phyloP scores from a whole-genome alignment of 495 filamentous ascomycete genomes.

The Tuber brumale region DNA sequence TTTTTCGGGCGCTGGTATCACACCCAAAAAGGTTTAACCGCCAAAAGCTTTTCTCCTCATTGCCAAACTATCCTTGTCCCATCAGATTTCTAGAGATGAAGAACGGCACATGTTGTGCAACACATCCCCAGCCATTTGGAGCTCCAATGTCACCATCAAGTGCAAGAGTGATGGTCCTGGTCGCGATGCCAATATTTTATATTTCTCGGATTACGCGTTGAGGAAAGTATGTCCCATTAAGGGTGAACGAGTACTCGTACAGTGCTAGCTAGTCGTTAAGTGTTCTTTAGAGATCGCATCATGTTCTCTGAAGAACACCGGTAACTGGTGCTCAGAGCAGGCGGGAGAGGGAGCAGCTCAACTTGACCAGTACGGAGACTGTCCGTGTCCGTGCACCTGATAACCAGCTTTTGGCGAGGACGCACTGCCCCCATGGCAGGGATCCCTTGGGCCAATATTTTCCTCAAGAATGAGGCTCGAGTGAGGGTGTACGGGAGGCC shows the following conservation, averaged over 20 bases:
- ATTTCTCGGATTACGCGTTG: neutral
- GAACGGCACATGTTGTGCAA: neutral
- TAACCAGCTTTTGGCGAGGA: neutral
- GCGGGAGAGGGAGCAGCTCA: neutral
- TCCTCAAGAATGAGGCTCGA: neutral
- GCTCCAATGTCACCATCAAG: neutral
- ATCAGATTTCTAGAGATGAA: neutral
- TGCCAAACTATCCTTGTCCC: neutral
- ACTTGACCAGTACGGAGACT: neutral
- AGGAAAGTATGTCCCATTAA: neutral
- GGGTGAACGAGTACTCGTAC: too few relatives aligned
- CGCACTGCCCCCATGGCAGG: neutral
- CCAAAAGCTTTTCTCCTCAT: too few relatives aligned
- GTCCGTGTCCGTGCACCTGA: neutral
- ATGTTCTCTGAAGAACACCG: neutral
- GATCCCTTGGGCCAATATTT: neutral
- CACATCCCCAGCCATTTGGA: neutral
- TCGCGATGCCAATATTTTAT: neutral
- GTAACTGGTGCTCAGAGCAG: too few relatives aligned
- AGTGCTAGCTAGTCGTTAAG: neutral
- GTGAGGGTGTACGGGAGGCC: neutral
- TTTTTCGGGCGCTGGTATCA: too few relatives aligned
- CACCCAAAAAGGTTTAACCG: too few relatives aligned
- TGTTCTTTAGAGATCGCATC: too few relatives aligned
- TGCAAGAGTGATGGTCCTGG: neutral